Percentiles rank a stretch among this genome's conserved stretches.
phyloP scores from a whole-genome alignment of 768 basidiomycete genomes.

The Naganishia vaughanmartiniae region DNA sequence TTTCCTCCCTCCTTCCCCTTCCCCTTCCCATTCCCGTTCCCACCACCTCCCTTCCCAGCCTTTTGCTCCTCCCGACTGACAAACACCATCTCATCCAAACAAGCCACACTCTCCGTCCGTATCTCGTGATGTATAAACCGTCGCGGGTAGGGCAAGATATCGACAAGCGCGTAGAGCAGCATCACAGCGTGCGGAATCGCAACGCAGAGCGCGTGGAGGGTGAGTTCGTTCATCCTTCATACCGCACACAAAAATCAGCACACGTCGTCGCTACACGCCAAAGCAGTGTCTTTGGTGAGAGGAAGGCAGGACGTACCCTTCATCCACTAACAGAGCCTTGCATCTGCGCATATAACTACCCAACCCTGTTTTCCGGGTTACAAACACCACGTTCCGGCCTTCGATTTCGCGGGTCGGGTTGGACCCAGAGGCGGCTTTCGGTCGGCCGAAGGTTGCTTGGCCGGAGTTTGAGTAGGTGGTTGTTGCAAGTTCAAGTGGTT shows the following conservation, averaged over 20 bases:
- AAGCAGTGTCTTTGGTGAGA: neutral
- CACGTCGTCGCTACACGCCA: neutral
- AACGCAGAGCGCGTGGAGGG: conserved; percentile 47
- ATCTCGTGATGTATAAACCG: conserved; percentile 49
- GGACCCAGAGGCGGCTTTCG: neutral
- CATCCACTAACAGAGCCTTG: conserved; percentile 48
- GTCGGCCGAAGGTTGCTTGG: neutral
- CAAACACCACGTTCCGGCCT: conserved; percentile 47
- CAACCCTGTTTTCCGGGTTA: conserved; percentile 46
- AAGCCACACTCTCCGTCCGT: conserved; percentile 43
- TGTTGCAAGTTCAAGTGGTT: neutral
- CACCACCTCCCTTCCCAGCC: neutral
- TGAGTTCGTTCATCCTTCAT: conserved; percentile 40
- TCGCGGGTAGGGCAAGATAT: conserved; percentile 49
- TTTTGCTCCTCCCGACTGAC: neutral
- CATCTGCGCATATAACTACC: conserved; percentile 50
- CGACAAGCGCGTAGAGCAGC: conserved; percentile 49
- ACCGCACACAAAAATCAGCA: neutral
- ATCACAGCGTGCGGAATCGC: conserved; percentile 51
- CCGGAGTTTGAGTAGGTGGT: neutral
- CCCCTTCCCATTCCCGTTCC: no score
- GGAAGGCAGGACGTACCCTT: conserved; percentile 45
- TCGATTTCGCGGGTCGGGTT: conserved; percentile 23
- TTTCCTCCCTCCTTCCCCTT: neutral
- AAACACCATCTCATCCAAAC: conserved; percentile 44